These are phyloP conservation scores for Aspergillus bombycis DNA, from an alignment of 2,329 filamentous ascomycete genomes.

Conservation along the genomic window DNA sequence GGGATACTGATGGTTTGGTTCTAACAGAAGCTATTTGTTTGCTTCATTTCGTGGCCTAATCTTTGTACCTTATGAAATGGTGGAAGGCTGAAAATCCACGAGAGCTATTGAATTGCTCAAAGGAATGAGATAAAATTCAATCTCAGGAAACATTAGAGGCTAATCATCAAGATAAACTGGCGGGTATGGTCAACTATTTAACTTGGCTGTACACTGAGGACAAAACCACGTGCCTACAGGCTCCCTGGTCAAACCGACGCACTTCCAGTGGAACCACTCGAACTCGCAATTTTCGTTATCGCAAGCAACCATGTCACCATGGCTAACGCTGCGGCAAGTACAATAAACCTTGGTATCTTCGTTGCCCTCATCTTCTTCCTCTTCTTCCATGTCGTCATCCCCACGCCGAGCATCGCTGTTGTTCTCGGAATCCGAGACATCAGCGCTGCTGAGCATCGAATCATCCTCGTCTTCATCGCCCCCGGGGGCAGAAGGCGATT, in stretches of 20 bases:
- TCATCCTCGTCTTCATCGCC: slow-evolving; percentile 56
- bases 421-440: slow-evolving; percentile 52
- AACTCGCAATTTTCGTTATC: slow-evolving; percentile 66
- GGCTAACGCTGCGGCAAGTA: slow-evolving; percentile 66
- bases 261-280: slow-evolving; percentile 70
- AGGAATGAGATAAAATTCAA: background rate
- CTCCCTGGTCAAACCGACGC: slow-evolving; percentile 63
- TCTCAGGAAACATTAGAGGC: background rate
- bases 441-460: slow-evolving; percentile 56
- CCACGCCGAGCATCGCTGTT: slow-evolving; percentile 31
- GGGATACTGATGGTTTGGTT: slow-evolving; percentile 5
- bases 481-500: slow-evolving; percentile 43
- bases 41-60: slow-evolving; percentile 4
- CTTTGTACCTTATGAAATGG: slow-evolving; percentile 4
- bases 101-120: background rate
- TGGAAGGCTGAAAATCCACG: background rate
- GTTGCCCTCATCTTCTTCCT: slow-evolving; percentile 54
- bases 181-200: slow-evolving; percentile 35
- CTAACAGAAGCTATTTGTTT: slow-evolving; percentile 1
- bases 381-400: slow-evolving; percentile 50
- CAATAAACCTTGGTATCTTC: slow-evolving; percentile 67
- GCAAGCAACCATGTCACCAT: slow-evolving; percentile 70
- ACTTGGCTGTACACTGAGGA: slow-evolving; percentile 52
- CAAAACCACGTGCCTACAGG: slow-evolving; percentile 63
- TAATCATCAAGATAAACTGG: slow-evolving; percentile 1